Conservation (phyloP, 2,329 filamentous ascomycete species). For the Pseudodiploospora longispora region DNA sequence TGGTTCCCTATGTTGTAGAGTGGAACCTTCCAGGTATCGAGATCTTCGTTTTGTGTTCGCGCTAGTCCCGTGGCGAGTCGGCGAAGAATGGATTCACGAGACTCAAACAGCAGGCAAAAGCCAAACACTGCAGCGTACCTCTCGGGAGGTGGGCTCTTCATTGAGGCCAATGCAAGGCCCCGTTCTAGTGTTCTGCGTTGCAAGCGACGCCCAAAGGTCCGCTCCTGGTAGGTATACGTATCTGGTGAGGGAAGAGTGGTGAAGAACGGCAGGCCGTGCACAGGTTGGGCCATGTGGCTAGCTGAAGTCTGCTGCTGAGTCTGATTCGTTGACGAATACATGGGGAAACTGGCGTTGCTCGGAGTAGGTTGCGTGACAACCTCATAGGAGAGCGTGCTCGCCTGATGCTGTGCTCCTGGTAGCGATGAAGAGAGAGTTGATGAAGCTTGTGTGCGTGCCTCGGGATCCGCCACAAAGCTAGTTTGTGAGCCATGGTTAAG, state of each 20-base stretch:
- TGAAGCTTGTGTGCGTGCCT: background rate
- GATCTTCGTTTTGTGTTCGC: conserved; percentile 28
- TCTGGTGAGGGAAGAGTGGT: conserved; percentile 33
- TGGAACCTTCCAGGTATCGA: conserved; percentile 53
- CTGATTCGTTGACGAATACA: conserved; percentile 20
- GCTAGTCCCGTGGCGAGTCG: conserved; percentile 29
- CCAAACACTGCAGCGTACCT: conserved; percentile 54
- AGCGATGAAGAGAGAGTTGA: background rate
- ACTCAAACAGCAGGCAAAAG: conserved; percentile 57
- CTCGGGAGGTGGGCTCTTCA: conserved; percentile 38
- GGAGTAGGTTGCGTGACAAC: conserved; percentile 42
- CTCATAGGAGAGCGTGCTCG: conserved; percentile 28
- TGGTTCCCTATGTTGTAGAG: conserved; percentile 60
- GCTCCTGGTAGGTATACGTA: conserved; percentile 56
- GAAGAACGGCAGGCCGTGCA: conserved; percentile 20
- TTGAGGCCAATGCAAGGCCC: conserved; percentile 49
- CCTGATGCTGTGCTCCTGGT: conserved; percentile 3
- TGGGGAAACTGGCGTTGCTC: conserved; percentile 47
- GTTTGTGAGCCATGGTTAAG: background rate
- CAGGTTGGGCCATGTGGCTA: conserved; percentile 9
- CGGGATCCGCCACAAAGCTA: conserved; percentile 1
- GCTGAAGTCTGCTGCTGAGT: conserved; percentile 9
- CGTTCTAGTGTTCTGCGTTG: conserved; percentile 58
- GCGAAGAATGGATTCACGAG: conserved; percentile 36
- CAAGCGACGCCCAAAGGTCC: conserved; percentile 61